phyloP scores from a whole-genome alignment of 148 eudicot genomes.

The Oxyria digyna region DNA sequence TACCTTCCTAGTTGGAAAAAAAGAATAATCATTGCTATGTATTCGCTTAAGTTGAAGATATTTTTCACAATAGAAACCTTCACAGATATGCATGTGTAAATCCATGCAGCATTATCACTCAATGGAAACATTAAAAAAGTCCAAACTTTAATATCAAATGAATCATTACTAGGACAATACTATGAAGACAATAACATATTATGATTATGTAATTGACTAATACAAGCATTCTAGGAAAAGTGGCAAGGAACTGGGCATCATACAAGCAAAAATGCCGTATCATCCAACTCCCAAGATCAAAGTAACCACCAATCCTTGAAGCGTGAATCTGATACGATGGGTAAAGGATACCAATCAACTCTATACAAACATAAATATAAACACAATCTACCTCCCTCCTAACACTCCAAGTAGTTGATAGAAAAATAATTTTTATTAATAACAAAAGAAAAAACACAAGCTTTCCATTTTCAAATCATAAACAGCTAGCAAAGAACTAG shows the following conservation, averaged over 20 bases:
- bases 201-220: not conserved
- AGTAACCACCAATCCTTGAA: constrained; percentile 20
- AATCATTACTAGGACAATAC: not conserved
- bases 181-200: not conserved
- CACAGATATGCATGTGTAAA: not conserved
- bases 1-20: not conserved
- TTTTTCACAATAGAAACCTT: not conserved
- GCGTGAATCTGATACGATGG: constrained; percentile 20
- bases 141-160: not conserved
- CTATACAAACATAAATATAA: not conserved
- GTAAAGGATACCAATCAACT: constrained; percentile 28
- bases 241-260: not conserved
- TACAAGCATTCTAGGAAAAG: not conserved
- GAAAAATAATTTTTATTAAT: not conserved
- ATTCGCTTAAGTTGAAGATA: not conserved
- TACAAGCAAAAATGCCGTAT: constrained; percentile 4
- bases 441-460: not conserved
- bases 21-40: not conserved
- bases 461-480: not conserved
- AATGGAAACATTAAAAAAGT: not conserved
- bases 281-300: constrained; percentile 16
- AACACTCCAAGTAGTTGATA: not conserved
- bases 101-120: not conserved
- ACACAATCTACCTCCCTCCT: not conserved
- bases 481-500: not conserved